Evolutionary conservation across 345 rosid genomes (phyloP).

Genomic region (Brassica juncea): DNA sequence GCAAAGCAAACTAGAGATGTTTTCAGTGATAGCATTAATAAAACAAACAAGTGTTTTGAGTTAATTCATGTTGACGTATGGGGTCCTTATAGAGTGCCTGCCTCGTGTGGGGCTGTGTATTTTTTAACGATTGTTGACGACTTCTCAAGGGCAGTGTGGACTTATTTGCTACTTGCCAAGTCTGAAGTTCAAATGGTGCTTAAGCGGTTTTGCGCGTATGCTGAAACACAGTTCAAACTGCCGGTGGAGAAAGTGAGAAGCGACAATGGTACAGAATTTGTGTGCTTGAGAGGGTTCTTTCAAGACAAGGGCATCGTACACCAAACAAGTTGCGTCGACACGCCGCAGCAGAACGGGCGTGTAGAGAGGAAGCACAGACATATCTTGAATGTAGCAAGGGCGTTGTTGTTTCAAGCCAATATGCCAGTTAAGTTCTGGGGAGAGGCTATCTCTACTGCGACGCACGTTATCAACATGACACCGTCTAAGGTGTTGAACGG

Average conservation of each 20-base stretch:
- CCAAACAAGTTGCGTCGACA: background rate
- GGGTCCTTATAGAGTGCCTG: background rate
- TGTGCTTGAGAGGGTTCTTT: background rate
- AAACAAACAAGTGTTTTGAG: background rate
- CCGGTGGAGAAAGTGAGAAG: background rate
- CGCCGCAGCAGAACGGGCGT: too few species aligned
- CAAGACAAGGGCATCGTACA: background rate
- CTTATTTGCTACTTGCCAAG: background rate
- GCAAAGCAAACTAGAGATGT: background rate
- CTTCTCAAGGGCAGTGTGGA: background rate
- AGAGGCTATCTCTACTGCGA: background rate
- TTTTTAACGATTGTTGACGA: background rate
- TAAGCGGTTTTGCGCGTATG: background rate
- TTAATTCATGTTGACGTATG: background rate
- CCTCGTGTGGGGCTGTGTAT: background rate
- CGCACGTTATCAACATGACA: background rate
- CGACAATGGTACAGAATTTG: background rate
- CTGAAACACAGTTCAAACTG: background rate
- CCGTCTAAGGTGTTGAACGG: background rate
- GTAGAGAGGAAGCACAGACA: too few species aligned
- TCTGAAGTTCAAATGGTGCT: background rate
- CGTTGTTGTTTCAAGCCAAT: background rate
- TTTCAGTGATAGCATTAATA: background rate
- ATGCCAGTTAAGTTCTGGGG: background rate
- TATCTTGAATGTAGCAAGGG: background rate